phyloP scores from a whole-genome alignment of 306 rosid genomes.

The Ammopiptanthus mongolicus region DNA sequence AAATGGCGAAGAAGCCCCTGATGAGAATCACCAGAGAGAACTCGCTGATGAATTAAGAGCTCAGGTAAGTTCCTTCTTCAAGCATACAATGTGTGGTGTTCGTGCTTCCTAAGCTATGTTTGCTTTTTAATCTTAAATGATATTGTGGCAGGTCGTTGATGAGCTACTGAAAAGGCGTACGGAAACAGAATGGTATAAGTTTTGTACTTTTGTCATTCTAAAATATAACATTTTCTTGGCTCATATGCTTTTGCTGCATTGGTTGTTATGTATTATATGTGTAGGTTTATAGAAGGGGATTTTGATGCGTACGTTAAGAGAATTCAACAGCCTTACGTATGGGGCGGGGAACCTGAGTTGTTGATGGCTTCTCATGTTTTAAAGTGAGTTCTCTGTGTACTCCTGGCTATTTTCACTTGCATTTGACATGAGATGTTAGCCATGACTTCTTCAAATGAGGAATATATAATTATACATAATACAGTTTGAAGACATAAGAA shows the following conservation, averaged over 20 bases:
- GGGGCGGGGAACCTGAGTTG: slow-evolving; percentile 98
- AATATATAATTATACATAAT: no score
- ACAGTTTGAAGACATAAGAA: no score
- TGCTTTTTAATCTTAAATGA: not conserved
- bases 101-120: not conserved
- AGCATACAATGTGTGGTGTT: not conserved
- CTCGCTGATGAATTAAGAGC: slow-evolving; percentile 93
- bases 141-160: slow-evolving; percentile 57
- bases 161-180: slow-evolving; percentile 84
- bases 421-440: not conserved
- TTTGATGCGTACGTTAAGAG: slow-evolving; percentile 72
- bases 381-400: slow-evolving; percentile 44
- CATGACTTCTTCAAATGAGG: not conserved
- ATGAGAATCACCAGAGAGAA: slow-evolving; percentile 70
- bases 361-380: slow-evolving; percentile 93
- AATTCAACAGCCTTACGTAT: slow-evolving; percentile 63
- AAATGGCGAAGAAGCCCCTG: slow-evolving; percentile 84
- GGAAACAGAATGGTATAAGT: slow-evolving; percentile 78
- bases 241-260: not conserved
- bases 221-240: not conserved
- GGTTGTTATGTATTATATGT: not conserved
- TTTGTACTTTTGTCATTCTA: slow-evolving; percentile 8
- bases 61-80: slow-evolving; percentile 44
- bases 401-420: not conserved
- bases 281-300: slow-evolving; percentile 88